phyloP scores from a whole-genome alignment of 768 basidiomycete species.

The Boletus huronensis region DNA sequence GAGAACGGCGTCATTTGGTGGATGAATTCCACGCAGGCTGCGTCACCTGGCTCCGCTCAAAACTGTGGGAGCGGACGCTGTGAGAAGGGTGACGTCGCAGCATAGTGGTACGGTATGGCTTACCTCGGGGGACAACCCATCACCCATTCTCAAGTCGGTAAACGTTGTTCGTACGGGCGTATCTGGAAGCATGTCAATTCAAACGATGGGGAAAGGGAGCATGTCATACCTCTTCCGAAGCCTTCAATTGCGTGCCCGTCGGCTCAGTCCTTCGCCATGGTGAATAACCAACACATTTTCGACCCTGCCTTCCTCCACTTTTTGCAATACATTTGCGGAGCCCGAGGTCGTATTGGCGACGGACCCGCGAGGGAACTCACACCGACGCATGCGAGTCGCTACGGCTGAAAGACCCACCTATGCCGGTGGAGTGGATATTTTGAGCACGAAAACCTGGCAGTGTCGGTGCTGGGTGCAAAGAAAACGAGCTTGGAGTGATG shows the following conservation, averaged over 20 bases:
- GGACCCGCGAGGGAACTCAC: background rate
- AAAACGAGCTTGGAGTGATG: conserved; percentile 36
- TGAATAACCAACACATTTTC: conserved; percentile 49
- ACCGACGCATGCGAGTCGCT: background rate
- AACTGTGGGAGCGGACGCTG: conserved; percentile 7
- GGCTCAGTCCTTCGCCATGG: conserved; percentile 35
- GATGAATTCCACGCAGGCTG: conserved; percentile 24
- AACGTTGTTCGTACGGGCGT: conserved; percentile 56
- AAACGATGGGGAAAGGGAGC: background rate
- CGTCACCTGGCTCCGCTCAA: conserved; percentile 6
- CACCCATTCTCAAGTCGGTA: conserved; percentile 46
- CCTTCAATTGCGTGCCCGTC: conserved; percentile 35
- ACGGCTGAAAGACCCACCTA: conserved; percentile 13
- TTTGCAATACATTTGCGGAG: conserved; percentile 39
- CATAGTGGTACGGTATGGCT: background rate
- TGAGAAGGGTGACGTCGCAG: conserved; percentile 12
- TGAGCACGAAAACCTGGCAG: conserved; percentile 39
- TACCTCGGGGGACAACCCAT: conserved; percentile 12
- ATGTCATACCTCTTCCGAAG: conserved; percentile 43
- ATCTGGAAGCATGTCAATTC: conserved; percentile 30
- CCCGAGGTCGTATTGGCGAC: conserved; percentile 41
- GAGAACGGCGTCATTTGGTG: conserved; percentile 23
- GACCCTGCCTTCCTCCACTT: conserved; percentile 52
- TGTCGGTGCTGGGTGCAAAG: conserved; percentile 44
- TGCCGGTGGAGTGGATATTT: conserved; percentile 17